Percentiles rank a stretch among this genome's conserved stretches.
These are phyloP conservation scores for Aquilaria malaccensis DNA, from an alignment of 345 rosid species.

Conservation along the genomic window DNA sequence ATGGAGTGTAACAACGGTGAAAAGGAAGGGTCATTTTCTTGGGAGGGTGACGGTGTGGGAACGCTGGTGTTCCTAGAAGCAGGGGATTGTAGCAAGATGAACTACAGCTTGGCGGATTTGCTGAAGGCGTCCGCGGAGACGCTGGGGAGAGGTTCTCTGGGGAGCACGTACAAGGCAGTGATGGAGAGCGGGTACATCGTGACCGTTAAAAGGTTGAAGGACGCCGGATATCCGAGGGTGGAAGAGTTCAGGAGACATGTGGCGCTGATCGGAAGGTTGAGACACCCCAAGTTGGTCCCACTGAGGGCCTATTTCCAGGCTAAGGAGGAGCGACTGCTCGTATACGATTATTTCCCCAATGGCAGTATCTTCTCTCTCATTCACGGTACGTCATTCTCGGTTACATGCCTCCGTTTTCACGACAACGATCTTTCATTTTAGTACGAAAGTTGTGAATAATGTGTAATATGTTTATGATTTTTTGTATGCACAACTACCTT, in stretches of 20 bases:
- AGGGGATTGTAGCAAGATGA: conserved; percentile 58
- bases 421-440: too few relatives aligned
- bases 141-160: conserved; percentile 75
- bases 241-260: conserved; percentile 74
- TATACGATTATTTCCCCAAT: conserved; percentile 92
- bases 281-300: conserved; percentile 83
- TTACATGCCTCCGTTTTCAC: too few relatives aligned
- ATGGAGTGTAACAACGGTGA: conserved; percentile 31
- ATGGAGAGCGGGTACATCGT: conserved; percentile 93
- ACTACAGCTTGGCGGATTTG: conserved; percentile 66
- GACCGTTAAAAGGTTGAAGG: conserved; percentile 83
- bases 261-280: conserved; percentile 66
- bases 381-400: conserved; percentile 52
- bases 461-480: too few relatives aligned
- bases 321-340: conserved; percentile 84
- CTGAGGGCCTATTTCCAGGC: conserved; percentile 93
- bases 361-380: conserved; percentile 93
- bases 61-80: conserved; percentile 75
- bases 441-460: too few relatives aligned
- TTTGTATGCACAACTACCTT: too few relatives aligned
- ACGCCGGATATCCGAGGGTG: conserved; percentile 60
- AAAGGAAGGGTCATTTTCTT: conserved; percentile 52
- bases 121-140: conserved; percentile 91
- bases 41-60: conserved; percentile 81
- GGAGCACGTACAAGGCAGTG: conserved; percentile 91